phyloP scores from a whole-genome alignment of 495 filamentous ascomycete species.

The Xylaria longipes region DNA sequence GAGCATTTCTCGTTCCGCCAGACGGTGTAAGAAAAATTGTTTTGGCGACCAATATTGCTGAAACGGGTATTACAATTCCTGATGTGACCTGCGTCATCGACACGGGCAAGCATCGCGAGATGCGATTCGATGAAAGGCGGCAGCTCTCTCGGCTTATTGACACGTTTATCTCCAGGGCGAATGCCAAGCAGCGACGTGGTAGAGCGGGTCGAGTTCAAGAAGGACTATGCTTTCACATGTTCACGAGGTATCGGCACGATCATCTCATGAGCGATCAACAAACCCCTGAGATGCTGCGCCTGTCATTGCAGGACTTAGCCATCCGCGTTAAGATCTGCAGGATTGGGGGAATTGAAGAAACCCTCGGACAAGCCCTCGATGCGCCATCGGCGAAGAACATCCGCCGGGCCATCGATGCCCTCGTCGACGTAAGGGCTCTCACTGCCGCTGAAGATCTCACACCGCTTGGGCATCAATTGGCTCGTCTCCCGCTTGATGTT shows the following conservation, averaged over 20 bases:
- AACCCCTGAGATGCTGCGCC: constrained; percentile 91
- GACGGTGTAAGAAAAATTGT: constrained; percentile 86
- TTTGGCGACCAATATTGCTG: constrained; percentile 94
- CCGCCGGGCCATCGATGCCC: constrained; percentile 84
- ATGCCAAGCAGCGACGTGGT: constrained; percentile 92
- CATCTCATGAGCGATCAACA: constrained; percentile 82
- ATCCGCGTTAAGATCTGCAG: constrained; percentile 98
- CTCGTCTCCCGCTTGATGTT: constrained; percentile 88
- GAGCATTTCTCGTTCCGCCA: constrained; percentile 85
- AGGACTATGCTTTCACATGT: constrained; percentile 93
- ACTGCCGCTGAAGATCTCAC: constrained; percentile 83
- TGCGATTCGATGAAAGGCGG: constrained; percentile 90
- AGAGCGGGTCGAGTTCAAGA: constrained; percentile 95
- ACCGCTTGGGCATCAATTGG: constrained; percentile 81
- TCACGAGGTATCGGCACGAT: constrained; percentile 87
- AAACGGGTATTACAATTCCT: constrained; percentile 96
- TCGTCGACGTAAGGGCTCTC: constrained; percentile 91
- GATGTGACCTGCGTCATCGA: constrained; percentile 96
- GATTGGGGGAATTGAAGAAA: constrained; percentile 88
- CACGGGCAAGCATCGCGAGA: constrained; percentile 93
- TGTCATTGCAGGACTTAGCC: constrained; percentile 91
- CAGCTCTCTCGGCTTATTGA: constrained; percentile 90
- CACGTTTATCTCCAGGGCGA: constrained; percentile 90
- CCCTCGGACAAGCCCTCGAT: constrained; percentile 86
- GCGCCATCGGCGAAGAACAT: constrained; percentile 91